Evolutionary conservation across 768 basidiomycete species (phyloP), one percentile per base, ranked within the genome.

Genomic region (Macrolepiota fuliginosa): DNA sequence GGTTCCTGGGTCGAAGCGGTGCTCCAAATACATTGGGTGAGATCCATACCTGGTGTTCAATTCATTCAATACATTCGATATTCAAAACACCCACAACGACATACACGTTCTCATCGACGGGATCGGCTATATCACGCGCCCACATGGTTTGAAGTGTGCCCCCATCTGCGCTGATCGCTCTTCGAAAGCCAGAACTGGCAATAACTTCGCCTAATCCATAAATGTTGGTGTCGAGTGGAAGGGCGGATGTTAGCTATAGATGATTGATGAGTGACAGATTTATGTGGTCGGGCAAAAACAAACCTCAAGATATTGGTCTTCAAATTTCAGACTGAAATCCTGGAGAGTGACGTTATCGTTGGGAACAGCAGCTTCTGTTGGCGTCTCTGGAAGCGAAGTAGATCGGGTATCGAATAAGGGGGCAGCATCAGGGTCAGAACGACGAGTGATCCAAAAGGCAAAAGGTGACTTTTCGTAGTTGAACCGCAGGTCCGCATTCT

Each of bases 181-280:
- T 78, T 40, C 89, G 76, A 70, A 89, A 87, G 4, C 89, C 89
- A 62, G 86, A 87, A 68, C 83, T 84, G 1, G 88, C 80, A 12
- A 90, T 75, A 1, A 85, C 83, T 69, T 94, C 90, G 1, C 91
- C 90, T 39, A 93, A 73, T 2, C 92, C 92, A 64, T 92, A 92
- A 52, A 93, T 81, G 65, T 92, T 92, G 2, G 90, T 81, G 37
- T 80, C 77, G 6, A 80, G 69, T 0, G 91, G 89, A 1, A 93
- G 75, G 0, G 87, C 81, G 3, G 89, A 89, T 0, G 89, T 75
- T 19, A 93, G 64, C 86, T 87, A 62, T 1, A 46, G 22, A 45
- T 19, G 7, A 15, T 47, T 56, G 6, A 6, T 22, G 29, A 42
- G 36, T 19, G n/a, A 32, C 51, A 1, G 22, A 9, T 9, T 32